Base-by-base conservation (phyloP, 2,329 filamentous ascomycete genomes). In the Celoporthe dispersa region DNA sequence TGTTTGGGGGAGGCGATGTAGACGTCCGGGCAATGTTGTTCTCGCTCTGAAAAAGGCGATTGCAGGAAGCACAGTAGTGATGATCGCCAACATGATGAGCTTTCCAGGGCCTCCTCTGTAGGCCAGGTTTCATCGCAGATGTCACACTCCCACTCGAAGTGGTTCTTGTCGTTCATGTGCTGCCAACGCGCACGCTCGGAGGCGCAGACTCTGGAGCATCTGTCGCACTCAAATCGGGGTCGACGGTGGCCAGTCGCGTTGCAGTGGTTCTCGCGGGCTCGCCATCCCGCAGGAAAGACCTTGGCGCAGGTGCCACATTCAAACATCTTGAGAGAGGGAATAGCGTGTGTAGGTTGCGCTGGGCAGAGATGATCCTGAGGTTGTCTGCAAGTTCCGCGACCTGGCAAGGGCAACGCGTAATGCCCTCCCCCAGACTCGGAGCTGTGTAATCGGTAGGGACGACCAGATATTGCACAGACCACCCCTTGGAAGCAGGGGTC, bases 11-110 rank as follows among this genome's bases (percentile, higher is more conserved):
- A 9, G 28, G 28, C 25, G 25, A 57, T 57, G 8, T 59, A 28
- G 33, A 64, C n/a, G n/a, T n/a, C n/a, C n/a, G n/a, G 33, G 57
- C 76, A 68, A 81, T 68, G 68, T 75, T 75, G 67, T 79, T 70
- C 0, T 1, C 16, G 63, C 28, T 70, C 19, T 7, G 25, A 28
- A 71, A 73, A 1, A 2, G 0, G 4, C 64, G 67, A 16, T 71
- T 25, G 48, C 71, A 73, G 8, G 70, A 62, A 19, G 28, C 67
- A 14, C 71, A 73, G 39, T 67, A 68, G 48, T 59, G 3, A 57
- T 73, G 71, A 25, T 37, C 19, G 5, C 57, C 11, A 16, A 68
- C 14, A 64, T 72, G 66, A 57, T 72, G 71, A n/a, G n/a, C 55
- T 59, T 7, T 16, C 16, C 37, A 48, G 39, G 9, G 7, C 1